Percentiles rank a stretch among this genome's conserved stretches.
Evolutionary conservation across 768 basidiomycete species (phyloP).

Genomic region (Auricularia sp.): DNA sequence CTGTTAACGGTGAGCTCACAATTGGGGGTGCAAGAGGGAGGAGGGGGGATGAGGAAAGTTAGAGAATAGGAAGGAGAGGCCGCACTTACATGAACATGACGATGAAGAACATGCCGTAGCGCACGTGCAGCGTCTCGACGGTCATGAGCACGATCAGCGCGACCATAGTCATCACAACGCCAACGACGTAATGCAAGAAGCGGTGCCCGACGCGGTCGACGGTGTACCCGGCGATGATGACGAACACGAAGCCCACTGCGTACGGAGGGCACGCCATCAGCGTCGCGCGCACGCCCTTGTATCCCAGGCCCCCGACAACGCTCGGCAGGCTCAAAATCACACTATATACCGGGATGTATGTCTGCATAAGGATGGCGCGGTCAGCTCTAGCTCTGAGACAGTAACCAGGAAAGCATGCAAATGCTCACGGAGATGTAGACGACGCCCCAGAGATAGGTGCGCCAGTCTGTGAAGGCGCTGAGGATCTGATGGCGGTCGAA

Average conservation of each 20-base stretch:
- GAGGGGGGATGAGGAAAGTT: too few species aligned
- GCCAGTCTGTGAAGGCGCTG: conserved; percentile 27
- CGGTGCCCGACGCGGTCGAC: conserved; percentile 17
- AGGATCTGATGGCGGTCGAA: conserved; percentile 14
- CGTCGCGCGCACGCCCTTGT: conserved; percentile 11
- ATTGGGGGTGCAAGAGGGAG: conserved; percentile 1
- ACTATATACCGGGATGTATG: conserved; percentile 11
- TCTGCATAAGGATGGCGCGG: background rate
- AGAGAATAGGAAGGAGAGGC: too few species aligned
- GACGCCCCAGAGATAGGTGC: conserved; percentile 30
- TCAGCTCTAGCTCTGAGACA: background rate
- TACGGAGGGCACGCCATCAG: conserved; percentile 14
- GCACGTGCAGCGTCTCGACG: conserved; percentile 18
- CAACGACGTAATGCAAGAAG: conserved; percentile 18
- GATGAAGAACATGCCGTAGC: conserved; percentile 27
- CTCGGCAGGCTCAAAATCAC: conserved; percentile 6
- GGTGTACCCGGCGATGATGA: conserved; percentile 11
- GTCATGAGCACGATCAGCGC: conserved; percentile 24
- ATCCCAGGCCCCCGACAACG: conserved; percentile 6
- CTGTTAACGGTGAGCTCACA: background rate
- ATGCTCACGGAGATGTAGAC: background rate
- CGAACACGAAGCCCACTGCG: conserved; percentile 7
- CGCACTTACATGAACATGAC: conserved; percentile 23
- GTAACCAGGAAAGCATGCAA: background rate
- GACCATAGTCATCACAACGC: conserved; percentile 14